phyloP scores from a whole-genome alignment of 768 basidiomycete genomes.

The Inosperma sp. region DNA sequence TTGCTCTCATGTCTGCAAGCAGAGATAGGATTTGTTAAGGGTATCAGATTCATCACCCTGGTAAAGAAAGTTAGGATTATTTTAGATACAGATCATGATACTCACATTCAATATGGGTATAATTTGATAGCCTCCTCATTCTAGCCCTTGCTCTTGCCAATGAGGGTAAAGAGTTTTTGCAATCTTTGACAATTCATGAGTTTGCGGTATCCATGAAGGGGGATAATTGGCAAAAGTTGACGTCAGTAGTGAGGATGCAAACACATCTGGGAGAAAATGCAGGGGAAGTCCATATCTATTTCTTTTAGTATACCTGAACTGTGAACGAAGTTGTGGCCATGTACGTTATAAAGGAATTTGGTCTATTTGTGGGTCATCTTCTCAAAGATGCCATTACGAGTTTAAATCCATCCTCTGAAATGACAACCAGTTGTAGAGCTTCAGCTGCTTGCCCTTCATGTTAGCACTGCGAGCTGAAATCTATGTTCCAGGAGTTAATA shows the following conservation, averaged over 20 bases:
- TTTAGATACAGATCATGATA: no score
- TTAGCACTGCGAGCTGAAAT: no score
- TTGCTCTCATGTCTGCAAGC: no score
- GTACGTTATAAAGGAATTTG: conserved; percentile 83
- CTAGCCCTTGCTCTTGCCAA: conserved; percentile 85
- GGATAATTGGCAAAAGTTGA: conserved; percentile 65
- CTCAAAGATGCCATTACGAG: conserved; percentile 91
- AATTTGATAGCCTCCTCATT: no score
- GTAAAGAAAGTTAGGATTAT: no score
- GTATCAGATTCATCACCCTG: no score
- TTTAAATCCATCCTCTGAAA: no score
- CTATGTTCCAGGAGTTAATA: conserved; percentile 42
- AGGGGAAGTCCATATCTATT: no score
- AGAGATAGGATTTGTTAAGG: no score
- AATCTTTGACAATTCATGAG: conserved; percentile 55
- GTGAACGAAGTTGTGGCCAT: conserved; percentile 32
- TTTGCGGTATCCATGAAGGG: conserved; percentile 65
- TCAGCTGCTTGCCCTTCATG: no score
- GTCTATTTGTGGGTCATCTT: conserved; percentile 84
- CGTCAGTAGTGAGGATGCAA: conserved; percentile 56
- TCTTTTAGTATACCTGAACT: conserved; percentile 4
- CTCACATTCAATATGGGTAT: no score
- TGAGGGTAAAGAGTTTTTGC: conserved; percentile 80
- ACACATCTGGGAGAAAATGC: conserved; percentile 40
- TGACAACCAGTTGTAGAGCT: no score